Base-by-base conservation (phyloP, 441 rosid species). In the Adansonia gregorii region DNA sequence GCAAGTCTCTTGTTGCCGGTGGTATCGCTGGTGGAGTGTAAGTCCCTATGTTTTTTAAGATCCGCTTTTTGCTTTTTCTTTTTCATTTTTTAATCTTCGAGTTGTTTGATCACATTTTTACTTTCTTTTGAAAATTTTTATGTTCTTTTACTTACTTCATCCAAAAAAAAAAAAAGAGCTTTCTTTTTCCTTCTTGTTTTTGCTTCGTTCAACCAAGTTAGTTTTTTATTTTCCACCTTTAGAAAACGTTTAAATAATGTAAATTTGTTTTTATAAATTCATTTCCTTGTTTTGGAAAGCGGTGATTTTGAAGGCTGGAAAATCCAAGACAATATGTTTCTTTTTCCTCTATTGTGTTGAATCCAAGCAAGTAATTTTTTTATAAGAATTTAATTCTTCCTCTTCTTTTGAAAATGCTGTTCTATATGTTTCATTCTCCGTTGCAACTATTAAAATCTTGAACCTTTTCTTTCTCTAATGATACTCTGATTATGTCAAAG, bases 21-120 rank as follows among this genome's bases (percentile, higher is more conserved):
- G 99, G 99, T 8, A 92, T 94, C 54, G 98, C 98, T 59, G 99
- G 99, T 51, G 99, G 98, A 85, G 93, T 96, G 99, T 96, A 78
- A 85, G 98, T 86, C 43, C 4, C 56, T 20, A 4, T 45, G 20
- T 61, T 52, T 56, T 24, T n/a, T 68, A 45, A 59, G 63, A 78
- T 73, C 59, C 49, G 27, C 11, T 64, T 7, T 66, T 43, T 17
- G 54, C 8, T 6, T 11, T 14, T 15, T 72, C 17, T 63, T 39
- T 20, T 54, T 9, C 19, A 69, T 64, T 64, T 61, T 1, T 64
- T 64, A 3, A 35, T 64, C 46, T 6, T 64, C 35, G 70, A 63
- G 69, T 79, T 70, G 70, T 31, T 49, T 51, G 46, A 65, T 51
- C 46, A 27, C 19, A 1, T 48, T 61, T 24, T 27, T 59, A n/a